phyloP scores from a whole-genome alignment of 352 stramenopile species.

The Phytophthora syringae region DNA sequence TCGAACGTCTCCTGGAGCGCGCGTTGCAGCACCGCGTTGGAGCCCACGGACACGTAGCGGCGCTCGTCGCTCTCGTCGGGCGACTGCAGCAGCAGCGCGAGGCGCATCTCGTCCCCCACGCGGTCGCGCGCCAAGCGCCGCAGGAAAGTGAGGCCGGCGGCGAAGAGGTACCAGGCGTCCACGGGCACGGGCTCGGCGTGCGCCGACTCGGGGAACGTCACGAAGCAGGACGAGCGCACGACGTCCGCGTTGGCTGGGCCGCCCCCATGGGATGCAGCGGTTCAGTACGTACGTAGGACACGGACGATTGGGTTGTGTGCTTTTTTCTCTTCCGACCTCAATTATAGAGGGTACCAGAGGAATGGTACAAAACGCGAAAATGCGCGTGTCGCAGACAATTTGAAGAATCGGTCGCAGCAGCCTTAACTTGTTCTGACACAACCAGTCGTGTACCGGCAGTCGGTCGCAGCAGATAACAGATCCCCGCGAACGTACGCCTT shows the following conservation, averaged over 20 bases:
- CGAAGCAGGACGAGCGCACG: conserved; percentile 81
- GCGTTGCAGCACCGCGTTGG: conserved; percentile 54
- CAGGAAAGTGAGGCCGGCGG: conserved; percentile 74
- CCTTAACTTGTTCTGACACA: no score
- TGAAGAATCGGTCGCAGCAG: no score
- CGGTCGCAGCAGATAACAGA: no score
- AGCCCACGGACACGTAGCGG: conserved; percentile 68
- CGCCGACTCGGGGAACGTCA: conserved; percentile 81
- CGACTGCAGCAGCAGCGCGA: conserved; percentile 70
- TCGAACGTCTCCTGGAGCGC: conserved; percentile 79
- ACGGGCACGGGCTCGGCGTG: conserved; percentile 79
- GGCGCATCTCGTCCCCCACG: conserved; percentile 60
- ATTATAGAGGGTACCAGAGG: not conserved
- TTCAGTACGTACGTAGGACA: no score
- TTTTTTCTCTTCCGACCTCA: conserved; percentile 30
- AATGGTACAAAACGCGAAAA: conserved; percentile 10
- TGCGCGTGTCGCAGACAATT: conserved; percentile 24
- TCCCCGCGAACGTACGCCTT: no score
- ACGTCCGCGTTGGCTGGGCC: conserved; percentile 72
- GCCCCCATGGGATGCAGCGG: conserved; percentile 37
- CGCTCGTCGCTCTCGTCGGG: conserved; percentile 36
- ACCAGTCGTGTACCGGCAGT: no score
- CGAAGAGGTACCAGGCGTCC: conserved; percentile 84
- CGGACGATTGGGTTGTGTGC: conserved; percentile 16
- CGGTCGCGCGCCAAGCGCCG: conserved; percentile 74